Conservation (phyloP, 192 early-diverging fungal species). For the Umbelopsis sp. region DNA sequence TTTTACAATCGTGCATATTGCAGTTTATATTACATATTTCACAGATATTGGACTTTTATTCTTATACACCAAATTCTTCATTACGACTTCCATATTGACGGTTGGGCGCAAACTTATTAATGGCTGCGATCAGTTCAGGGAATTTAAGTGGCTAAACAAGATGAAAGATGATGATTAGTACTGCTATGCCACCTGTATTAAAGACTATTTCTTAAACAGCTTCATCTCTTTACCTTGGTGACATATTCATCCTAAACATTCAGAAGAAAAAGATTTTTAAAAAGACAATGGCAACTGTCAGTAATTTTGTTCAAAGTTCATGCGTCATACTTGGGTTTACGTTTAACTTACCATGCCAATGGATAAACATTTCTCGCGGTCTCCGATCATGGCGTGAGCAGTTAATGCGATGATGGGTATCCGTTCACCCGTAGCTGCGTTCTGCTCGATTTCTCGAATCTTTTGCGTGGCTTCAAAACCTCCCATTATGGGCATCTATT, state of each 20-base stretch:
- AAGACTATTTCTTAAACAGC: no score
- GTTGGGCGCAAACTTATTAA: conserved; percentile 66
- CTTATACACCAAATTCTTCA: conserved; percentile 8
- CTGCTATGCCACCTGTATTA: not conserved
- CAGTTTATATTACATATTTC: not conserved
- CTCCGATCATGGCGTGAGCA: conserved; percentile 90
- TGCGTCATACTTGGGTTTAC: conserved; percentile 3
- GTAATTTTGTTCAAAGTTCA: not conserved
- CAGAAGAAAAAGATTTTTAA: not conserved
- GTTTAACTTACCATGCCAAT: conserved; percentile 71
- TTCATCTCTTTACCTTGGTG: conserved; percentile 43
- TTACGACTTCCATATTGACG: conserved; percentile 29
- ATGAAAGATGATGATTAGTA: not conserved
- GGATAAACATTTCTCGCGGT: conserved; percentile 82
- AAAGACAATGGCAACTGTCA: not conserved
- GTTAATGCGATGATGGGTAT: conserved; percentile 86
- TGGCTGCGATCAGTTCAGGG: conserved; percentile 66
- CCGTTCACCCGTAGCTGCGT: conserved; percentile 43
- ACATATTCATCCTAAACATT: conserved; percentile 58
- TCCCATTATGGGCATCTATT: conserved; percentile 83
- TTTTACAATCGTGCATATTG: not conserved
- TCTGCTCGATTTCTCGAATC: conserved; percentile 72
- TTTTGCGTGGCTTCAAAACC: conserved; percentile 85
- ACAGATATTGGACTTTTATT: not conserved
- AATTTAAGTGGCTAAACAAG: conserved; percentile 51